Evolutionary conservation across 2,329 filamentous ascomycete species (phyloP).

Genomic region (Westerdykella sp.): DNA sequence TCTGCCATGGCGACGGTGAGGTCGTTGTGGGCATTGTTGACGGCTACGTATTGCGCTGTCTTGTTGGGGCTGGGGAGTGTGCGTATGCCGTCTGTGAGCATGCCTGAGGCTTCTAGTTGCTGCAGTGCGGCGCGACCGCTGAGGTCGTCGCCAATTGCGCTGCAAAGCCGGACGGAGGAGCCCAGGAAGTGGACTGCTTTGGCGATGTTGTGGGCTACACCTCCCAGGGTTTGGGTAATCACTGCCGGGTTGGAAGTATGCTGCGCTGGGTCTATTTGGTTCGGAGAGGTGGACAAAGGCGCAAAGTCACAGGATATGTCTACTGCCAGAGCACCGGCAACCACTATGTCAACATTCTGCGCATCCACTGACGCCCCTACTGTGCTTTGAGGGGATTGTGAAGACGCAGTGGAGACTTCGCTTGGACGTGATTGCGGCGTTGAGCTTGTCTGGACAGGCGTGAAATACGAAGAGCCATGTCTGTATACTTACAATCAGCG

Average conservation of each 20-base stretch:
- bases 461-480: conserved; percentile 17
- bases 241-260: conserved; percentile 81
- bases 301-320: conserved; percentile 79
- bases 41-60: conserved; percentile 85
- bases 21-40: conserved; percentile 79
- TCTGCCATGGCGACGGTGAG: conserved; percentile 93
- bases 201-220: conserved; percentile 88
- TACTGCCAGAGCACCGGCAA: conserved; percentile 84
- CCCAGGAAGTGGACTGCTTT: conserved; percentile 69
- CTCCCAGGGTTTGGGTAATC: conserved; percentile 78
- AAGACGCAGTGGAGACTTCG: neutral
- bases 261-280: conserved; percentile 45
- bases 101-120: conserved; percentile 57
- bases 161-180: conserved; percentile 65
- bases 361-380: too few species aligned
- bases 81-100: conserved; percentile 59
- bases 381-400: conserved; percentile 2
- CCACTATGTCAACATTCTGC: conserved; percentile 57
- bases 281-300: conserved; percentile 38
- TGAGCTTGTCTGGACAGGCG: conserved; percentile 15
- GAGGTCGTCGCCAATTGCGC: conserved; percentile 71
- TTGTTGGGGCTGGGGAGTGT: conserved; percentile 44
- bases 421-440: too few species aligned
- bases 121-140: conserved; percentile 68
- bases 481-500: conserved; percentile 37